A percentile compares a stretch with the other conserved stretches of the same genome.
Conservation (phyloP, 768 basidiomycete genomes). For the Ramaria sp. region DNA sequence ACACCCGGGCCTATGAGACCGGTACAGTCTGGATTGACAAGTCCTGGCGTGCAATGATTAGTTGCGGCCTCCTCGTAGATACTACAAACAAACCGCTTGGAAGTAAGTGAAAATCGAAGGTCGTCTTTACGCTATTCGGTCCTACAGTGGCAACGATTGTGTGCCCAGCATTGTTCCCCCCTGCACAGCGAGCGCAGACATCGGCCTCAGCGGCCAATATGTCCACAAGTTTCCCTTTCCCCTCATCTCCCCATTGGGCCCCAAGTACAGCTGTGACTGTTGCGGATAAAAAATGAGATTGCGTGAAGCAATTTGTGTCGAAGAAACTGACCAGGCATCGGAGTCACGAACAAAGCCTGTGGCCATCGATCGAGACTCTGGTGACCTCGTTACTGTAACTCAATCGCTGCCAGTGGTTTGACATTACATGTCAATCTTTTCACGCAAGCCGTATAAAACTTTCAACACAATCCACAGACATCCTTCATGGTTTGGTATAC, state of each 20-base stretch:
- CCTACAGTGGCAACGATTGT: constrained; percentile 82
- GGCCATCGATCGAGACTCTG: not conserved
- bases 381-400: not conserved
- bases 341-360: not conserved
- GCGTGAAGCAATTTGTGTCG: not conserved
- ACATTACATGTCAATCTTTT: constrained; percentile 39
- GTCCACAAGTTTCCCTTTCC: constrained; percentile 94
- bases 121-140: constrained; percentile 61
- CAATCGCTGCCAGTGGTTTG: not conserved
- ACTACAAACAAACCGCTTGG: constrained; percentile 62
- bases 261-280: constrained; percentile 71
- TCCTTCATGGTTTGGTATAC: constrained; percentile 73
- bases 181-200: constrained; percentile 91
- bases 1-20: constrained; percentile 91
- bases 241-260: constrained; percentile 89
- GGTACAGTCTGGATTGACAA: constrained; percentile 76
- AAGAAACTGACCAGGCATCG: not conserved
- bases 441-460: constrained; percentile 34
- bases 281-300: not conserved
- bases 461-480: constrained; percentile 40
- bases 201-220: constrained; percentile 85
- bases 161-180: constrained; percentile 98
- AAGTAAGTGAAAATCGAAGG: constrained; percentile 90
- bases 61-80: not conserved
- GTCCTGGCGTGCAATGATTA: constrained; percentile 33